phyloP scores from a whole-genome alignment of 495 filamentous ascomycete genomes.

The Penicillium odoratum region DNA sequence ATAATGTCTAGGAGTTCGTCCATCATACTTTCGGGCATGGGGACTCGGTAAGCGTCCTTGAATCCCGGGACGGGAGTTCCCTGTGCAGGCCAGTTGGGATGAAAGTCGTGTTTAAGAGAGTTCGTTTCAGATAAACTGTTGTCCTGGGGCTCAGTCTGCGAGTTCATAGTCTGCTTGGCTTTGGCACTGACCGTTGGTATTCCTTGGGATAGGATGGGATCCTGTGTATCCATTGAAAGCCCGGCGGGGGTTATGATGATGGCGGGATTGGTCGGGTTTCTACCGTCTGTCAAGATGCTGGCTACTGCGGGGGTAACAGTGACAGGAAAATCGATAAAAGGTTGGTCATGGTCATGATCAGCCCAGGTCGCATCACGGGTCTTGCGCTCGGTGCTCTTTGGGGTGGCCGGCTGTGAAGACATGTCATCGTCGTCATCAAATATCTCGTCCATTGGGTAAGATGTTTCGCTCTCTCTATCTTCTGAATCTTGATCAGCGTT shows the following conservation, averaged over 20 bases:
- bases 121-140: slow-evolving; percentile 12
- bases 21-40: slow-evolving; percentile 13
- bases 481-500: no score
- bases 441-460: not conserved
- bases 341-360: slow-evolving; percentile 1
- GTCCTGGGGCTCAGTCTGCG: slow-evolving; percentile 12
- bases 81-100: not conserved
- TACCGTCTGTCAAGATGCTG: not conserved
- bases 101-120: not conserved
- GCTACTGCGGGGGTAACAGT: not conserved
- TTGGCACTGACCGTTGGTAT: slow-evolving; percentile 19
- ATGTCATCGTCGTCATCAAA: slow-evolving; percentile 3
- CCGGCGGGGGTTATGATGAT: slow-evolving; percentile 1
- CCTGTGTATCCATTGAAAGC: slow-evolving; percentile 5
- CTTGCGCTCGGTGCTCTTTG: not conserved
- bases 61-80: not conserved
- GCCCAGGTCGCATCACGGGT: slow-evolving; percentile 6
- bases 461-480: not conserved
- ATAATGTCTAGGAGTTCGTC: not conserved
- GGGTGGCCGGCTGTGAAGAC: not conserved
- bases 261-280: not conserved
- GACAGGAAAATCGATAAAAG: not conserved
- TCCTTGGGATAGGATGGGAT: slow-evolving; percentile 14
- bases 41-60: not conserved
- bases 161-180: not conserved